Conservation (phyloP, 1,284 basidiomycete species). For the Rhodotorula sp. region DNA sequence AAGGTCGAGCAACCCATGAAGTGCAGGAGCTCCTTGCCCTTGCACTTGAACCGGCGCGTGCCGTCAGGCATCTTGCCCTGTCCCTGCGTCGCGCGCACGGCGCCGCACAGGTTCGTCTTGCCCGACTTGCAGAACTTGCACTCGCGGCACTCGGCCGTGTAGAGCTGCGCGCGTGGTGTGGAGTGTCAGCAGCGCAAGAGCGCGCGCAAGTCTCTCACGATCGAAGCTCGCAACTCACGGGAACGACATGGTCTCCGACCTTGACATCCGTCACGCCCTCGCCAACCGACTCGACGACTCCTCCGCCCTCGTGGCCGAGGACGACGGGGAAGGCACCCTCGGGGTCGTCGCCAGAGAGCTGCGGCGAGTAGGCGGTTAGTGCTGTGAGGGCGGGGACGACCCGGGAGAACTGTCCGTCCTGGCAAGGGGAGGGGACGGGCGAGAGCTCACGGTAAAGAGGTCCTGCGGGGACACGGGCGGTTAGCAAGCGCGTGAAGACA, state of each 20-base stretch:
- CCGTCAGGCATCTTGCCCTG: slow-evolving; percentile 94
- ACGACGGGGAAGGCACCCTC: slow-evolving; percentile 97
- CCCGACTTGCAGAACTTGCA: slow-evolving; percentile 99
- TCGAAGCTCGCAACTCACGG: slow-evolving; percentile 52
- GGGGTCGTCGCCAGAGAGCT: slow-evolving; percentile 88
- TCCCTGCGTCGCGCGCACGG: slow-evolving; percentile 64
- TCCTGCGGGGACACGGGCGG: slow-evolving; percentile 15
- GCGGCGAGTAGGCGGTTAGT: not conserved
- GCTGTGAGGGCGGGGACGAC: not conserved
- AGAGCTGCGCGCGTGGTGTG: slow-evolving; percentile 31
- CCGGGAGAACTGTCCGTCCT: not conserved
- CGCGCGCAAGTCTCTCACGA: no score
- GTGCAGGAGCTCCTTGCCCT: slow-evolving; percentile 74
- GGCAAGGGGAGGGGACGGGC: not conserved
- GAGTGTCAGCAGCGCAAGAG: no score
- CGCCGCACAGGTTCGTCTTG: slow-evolving; percentile 93
- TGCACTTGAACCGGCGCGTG: slow-evolving; percentile 84
- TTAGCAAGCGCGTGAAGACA: not conserved
- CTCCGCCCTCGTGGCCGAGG: slow-evolving; percentile 54
- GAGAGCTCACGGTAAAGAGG: slow-evolving; percentile 35
- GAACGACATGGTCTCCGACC: slow-evolving; percentile 87
- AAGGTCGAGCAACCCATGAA: slow-evolving; percentile 99
- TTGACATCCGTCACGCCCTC: slow-evolving; percentile 85
- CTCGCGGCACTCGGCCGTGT: slow-evolving; percentile 74
- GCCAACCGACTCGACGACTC: slow-evolving; percentile 79